These are phyloP conservation scores for Colletotrichum cereale DNA, from an alignment of 2,329 filamentous ascomycete species.

Conservation along the genomic window DNA sequence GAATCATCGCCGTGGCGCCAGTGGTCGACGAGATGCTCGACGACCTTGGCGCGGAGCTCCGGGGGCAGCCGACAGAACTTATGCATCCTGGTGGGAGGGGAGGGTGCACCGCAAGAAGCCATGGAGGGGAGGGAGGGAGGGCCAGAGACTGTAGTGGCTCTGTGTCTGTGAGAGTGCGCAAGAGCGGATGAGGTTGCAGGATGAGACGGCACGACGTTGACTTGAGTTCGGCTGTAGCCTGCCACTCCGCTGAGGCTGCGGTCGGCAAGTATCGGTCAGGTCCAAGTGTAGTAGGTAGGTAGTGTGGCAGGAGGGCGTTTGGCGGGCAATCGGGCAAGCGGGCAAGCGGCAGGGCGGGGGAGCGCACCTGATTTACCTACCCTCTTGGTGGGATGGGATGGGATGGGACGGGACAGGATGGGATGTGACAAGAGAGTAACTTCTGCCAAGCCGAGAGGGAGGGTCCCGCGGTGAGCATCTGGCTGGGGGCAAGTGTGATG, in stretches of 20 bases:
- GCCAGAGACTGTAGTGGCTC: conserved; percentile 3
- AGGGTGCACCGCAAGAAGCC: conserved; percentile 23
- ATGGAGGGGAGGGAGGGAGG: conserved; percentile 10
- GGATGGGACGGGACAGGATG: not conserved
- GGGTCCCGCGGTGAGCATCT: not conserved
- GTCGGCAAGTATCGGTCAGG: conserved; percentile 39
- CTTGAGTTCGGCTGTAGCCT: conserved; percentile 36
- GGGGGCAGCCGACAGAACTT: conserved; percentile 32
- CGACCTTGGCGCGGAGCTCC: conserved; percentile 39
- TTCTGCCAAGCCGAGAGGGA: conserved; percentile 14
- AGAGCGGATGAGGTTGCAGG: conserved; percentile 32
- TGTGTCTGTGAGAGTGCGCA: conserved; percentile 6
- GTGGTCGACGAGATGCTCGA: conserved; percentile 37
- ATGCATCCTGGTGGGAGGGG: conserved; percentile 30
- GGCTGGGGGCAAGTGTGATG: not conserved
- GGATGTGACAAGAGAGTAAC: conserved; percentile 26
- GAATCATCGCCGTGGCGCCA: conserved; percentile 41
- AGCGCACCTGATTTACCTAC: conserved; percentile 38
- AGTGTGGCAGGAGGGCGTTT: conserved; percentile 32
- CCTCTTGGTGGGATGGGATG: not conserved
- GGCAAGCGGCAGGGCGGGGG: conserved; percentile 20
- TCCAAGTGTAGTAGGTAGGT: conserved; percentile 21
- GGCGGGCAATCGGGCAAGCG: conserved; percentile 15
- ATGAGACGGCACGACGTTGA: conserved; percentile 40
- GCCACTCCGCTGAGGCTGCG: conserved; percentile 34